Conservation (phyloP, 352 stramenopile genomes). For the Globisporangium viniferum region DNA sequence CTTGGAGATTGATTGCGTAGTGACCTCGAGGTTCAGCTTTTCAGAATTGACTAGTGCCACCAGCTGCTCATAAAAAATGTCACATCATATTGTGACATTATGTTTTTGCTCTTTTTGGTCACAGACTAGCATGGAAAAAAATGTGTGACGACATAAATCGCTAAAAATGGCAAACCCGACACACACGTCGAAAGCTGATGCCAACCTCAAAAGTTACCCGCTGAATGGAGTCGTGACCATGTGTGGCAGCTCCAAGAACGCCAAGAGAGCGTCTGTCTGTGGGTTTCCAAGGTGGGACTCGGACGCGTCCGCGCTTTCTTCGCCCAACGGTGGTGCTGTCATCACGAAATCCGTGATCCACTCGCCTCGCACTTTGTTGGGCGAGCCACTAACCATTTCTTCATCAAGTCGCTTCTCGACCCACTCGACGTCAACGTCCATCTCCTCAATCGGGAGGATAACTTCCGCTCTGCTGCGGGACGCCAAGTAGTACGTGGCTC, state of each 20-base stretch:
- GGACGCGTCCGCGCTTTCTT: neutral
- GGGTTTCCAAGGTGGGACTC: constrained; percentile 58
- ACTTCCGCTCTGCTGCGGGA: constrained; percentile 21
- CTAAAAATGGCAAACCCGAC: no score
- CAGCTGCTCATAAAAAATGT: neutral
- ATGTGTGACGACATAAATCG: no score
- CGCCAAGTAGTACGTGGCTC: constrained; percentile 64
- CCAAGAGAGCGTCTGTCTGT: constrained; percentile 83
- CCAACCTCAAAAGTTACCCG: neutral
- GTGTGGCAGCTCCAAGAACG: constrained; percentile 69
- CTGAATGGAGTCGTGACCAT: constrained; percentile 44
- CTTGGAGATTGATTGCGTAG: neutral
- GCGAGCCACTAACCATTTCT: neutral
- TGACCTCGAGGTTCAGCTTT: neutral
- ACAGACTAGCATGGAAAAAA: no score
- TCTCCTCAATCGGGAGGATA: constrained; percentile 19
- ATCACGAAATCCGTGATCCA: constrained; percentile 28
- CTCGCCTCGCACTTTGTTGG: constrained; percentile 10
- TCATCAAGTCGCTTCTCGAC: constrained; percentile 21
- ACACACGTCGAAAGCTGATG: no score
- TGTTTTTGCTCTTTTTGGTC: no score
- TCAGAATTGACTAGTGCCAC: constrained; percentile 3
- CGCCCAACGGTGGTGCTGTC: constrained; percentile 21
- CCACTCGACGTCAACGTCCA: constrained; percentile 45
- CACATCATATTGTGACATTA: neutral